A percentile compares a stretch with the other conserved stretches of the same genome.
These are phyloP conservation scores for Penicillium argentinense DNA, from an alignment of 495 filamentous ascomycete species.

Conservation along the genomic window DNA sequence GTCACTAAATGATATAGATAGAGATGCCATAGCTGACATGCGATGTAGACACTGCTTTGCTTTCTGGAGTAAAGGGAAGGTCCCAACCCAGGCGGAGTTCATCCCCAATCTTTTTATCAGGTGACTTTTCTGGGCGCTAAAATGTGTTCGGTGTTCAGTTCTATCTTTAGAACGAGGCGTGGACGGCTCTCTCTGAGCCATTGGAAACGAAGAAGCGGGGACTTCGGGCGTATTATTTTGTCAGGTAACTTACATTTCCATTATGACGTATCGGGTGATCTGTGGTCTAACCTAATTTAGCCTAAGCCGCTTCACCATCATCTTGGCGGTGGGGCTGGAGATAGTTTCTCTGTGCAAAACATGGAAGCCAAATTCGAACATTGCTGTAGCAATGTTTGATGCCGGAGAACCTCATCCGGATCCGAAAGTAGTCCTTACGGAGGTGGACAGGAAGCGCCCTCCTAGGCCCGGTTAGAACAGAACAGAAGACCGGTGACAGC, in stretches of 20 bases:
- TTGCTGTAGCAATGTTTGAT: too few relatives aligned
- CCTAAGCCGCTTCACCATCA: too few relatives aligned
- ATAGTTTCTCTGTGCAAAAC: too few relatives aligned
- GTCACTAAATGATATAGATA: too few relatives aligned
- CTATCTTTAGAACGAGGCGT: background rate
- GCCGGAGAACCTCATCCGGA: too few relatives aligned
- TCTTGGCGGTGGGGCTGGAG: too few relatives aligned
- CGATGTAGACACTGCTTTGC: background rate
- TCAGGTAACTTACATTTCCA: background rate
- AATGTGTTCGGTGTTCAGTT: constrained; percentile 1
- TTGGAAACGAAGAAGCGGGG: background rate
- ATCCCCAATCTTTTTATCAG: background rate
- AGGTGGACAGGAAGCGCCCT: too few relatives aligned
- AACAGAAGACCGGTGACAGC: too few relatives aligned
- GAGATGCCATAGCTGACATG: background rate
- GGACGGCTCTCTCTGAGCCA: background rate
- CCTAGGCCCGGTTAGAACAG: too few relatives aligned
- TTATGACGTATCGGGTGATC: background rate
- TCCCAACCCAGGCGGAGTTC: background rate
- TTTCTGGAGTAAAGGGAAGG: background rate
- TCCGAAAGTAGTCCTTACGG: too few relatives aligned
- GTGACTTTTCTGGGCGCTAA: background rate
- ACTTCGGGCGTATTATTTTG: background rate
- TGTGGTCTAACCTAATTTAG: too few relatives aligned
- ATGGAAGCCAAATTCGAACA: too few relatives aligned